Evolutionary conservation across 768 basidiomycete species (phyloP).

Genomic region (Termitomyces sp.): DNA sequence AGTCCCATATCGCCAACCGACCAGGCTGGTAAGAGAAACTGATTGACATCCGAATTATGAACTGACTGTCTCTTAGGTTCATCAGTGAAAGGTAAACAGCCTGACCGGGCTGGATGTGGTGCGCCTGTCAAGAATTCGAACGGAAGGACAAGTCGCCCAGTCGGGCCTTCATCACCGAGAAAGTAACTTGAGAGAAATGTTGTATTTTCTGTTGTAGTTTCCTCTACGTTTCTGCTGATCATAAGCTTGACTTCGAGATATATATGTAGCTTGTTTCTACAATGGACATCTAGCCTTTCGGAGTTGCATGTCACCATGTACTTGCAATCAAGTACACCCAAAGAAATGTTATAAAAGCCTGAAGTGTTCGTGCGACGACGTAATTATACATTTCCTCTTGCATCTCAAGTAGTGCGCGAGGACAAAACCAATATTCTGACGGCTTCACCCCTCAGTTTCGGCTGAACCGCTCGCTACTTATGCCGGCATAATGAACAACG

Average conservation of each 20-base stretch:
- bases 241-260: no score
- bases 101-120: not conserved
- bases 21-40: constrained; percentile 4
- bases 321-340: no score
- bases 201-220: not conserved
- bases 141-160: constrained; percentile 11
- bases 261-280: no score
- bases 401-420: not conserved
- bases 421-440: not conserved
- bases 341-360: not conserved
- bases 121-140: constrained; percentile 7
- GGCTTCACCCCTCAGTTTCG: constrained; percentile 11
- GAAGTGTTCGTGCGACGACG: not conserved
- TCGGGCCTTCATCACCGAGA: constrained; percentile 6
- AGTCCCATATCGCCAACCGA: not conserved
- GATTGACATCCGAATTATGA: not conserved
- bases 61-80: constrained; percentile 1
- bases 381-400: no score
- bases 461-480: constrained; percentile 13
- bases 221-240: no score
- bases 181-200: not conserved
- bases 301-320: no score
- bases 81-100: not conserved
- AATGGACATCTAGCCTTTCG: no score
- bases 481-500: constrained; percentile 11